These are phyloP conservation scores for Dactylellina leptospora DNA, from an alignment of 2,329 filamentous ascomycete genomes.

Conservation along the genomic window DNA sequence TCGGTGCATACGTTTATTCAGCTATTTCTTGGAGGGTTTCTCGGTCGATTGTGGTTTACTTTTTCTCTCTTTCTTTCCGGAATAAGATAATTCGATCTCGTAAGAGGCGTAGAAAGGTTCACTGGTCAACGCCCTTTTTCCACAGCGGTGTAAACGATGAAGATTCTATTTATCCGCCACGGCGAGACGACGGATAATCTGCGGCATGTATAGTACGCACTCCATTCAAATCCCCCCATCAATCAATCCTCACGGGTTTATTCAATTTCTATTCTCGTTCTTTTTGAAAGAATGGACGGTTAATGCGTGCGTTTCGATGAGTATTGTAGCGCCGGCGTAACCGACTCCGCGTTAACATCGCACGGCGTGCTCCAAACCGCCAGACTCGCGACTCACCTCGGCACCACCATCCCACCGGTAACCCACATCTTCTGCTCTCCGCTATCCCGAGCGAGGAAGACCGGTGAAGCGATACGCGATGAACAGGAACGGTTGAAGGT, in stretches of 20 bases:
- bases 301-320: not conserved
- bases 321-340: constrained; percentile 73
- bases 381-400: constrained; percentile 74
- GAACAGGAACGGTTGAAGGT: constrained; percentile 56
- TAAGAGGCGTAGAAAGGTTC: too few relatives aligned
- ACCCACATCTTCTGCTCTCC: constrained; percentile 80
- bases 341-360: constrained; percentile 80
- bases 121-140: too few relatives aligned
- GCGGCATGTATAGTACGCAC: constrained; percentile 74
- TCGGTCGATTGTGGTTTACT: too few relatives aligned
- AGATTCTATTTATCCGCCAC: constrained; percentile 80
- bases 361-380: constrained; percentile 83
- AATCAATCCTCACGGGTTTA: too few relatives aligned
- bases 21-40: too few relatives aligned
- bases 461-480: constrained; percentile 72
- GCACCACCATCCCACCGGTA: constrained; percentile 71
- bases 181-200: constrained; percentile 92
- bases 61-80: too few relatives aligned
- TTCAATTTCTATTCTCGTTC: too few relatives aligned
- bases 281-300: too few relatives aligned
- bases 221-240: constrained; percentile 38
- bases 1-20: too few relatives aligned
- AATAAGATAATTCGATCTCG: too few relatives aligned
- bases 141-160: too few relatives aligned
- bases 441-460: constrained; percentile 76